phyloP scores from a whole-genome alignment of 805 yeast species.

The Metschnikowia bowlesiae region DNA sequence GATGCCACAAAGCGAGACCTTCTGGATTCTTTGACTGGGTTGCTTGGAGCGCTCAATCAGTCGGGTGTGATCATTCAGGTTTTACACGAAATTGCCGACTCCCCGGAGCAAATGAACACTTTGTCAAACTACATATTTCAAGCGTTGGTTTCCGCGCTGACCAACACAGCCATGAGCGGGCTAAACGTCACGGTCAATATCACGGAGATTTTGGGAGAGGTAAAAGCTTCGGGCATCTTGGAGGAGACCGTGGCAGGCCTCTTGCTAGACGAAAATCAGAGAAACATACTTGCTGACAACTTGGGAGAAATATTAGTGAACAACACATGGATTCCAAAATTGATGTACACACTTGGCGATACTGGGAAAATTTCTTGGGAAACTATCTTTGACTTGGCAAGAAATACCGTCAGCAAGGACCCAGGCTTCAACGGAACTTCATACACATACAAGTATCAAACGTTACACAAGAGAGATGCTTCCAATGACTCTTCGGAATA shows the following conservation, averaged over 20 bases:
- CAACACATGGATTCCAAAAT: conserved; percentile 27
- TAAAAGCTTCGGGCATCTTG: conserved; percentile 26
- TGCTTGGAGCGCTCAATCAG: conserved; percentile 19
- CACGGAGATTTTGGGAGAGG: conserved; percentile 19
- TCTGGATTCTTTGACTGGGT: conserved; percentile 7
- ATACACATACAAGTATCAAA: conserved; percentile 1
- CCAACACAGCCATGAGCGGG: conserved; percentile 11
- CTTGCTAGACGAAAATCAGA: conserved; percentile 27
- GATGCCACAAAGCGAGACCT: conserved; percentile 9
- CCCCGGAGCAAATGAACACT: conserved; percentile 26
- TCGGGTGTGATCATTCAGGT: conserved; percentile 24
- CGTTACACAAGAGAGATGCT: conserved; percentile 4
- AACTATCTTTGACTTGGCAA: conserved; percentile 27
- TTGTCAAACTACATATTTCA: conserved; percentile 21
- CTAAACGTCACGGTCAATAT: conserved; percentile 22
- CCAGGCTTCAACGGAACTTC: conserved; percentile 18
- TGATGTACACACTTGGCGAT: conserved; percentile 31
- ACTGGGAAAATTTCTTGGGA: conserved; percentile 28
- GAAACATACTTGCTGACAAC: conserved; percentile 21
- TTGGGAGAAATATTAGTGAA: conserved; percentile 25
- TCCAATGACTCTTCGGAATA: conserved; percentile 10
- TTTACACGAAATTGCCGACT: conserved; percentile 28
- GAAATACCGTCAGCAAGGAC: conserved; percentile 27
- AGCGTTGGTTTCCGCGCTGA: conserved; percentile 12
- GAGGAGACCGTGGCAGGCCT: conserved; percentile 22